A percentile compares a stretch with the other conserved stretches of the same genome.
Evolutionary conservation across 1,139 yeast species (phyloP).

Genomic region (Nadsonia commutata): DNA sequence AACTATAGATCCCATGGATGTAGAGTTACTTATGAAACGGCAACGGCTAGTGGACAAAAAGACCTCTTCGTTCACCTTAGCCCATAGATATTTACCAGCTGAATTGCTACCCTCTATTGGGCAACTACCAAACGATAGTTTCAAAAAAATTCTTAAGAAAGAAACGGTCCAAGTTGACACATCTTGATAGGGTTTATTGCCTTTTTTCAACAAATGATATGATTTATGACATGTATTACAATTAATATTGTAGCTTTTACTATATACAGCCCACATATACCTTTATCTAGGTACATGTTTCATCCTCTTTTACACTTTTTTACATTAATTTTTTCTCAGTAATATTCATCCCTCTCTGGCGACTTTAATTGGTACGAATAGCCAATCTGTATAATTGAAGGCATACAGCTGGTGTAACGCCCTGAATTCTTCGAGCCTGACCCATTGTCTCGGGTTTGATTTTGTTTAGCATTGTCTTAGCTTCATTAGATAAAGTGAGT

Average conservation of each 20-base stretch:
- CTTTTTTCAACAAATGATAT: no score
- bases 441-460: constrained; percentile 84
- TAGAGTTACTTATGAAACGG: not conserved
- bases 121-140: no score
- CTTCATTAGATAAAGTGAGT: constrained; percentile 54
- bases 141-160: no score
- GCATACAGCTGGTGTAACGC: constrained; percentile 61
- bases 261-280: no score
- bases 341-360: not conserved
- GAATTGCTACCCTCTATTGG: not conserved
- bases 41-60: not conserved
- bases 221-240: no score
- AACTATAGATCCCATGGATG: not conserved
- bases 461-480: constrained; percentile 49
- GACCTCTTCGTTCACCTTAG: not conserved
- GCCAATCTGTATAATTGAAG: constrained; percentile 15
- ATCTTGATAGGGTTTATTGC: no score
- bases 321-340: not conserved
- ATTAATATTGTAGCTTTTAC: no score
- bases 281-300: no score
- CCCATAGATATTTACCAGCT: not conserved
- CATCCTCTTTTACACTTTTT: not conserved
- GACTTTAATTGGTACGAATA: not conserved
- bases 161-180: no score
- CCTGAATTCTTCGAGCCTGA: constrained; percentile 87